These are phyloP conservation scores for Suillus paluster DNA, from an alignment of 768 basidiomycete genomes.

Conservation along the genomic window DNA sequence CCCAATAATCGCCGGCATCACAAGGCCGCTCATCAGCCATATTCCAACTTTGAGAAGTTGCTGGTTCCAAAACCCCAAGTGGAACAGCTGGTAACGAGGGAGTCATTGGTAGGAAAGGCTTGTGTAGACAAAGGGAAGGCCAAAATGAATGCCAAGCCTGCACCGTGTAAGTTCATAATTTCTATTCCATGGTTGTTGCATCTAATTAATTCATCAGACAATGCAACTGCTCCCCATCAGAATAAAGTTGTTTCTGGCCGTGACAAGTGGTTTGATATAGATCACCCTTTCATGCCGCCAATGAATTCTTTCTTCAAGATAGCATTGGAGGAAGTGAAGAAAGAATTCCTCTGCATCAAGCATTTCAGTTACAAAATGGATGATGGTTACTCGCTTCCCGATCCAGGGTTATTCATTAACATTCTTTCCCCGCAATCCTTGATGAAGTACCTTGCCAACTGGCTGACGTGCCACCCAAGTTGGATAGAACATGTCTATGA, in stretches of 20 bases:
- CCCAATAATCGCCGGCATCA: not conserved
- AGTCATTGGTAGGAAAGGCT: not conserved
- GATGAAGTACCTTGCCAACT: not conserved
- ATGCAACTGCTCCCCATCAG: not conserved
- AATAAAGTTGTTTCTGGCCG: not conserved
- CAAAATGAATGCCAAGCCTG: not conserved
- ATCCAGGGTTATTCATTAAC: not conserved
- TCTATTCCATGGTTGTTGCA: not conserved
- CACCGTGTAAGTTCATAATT: not conserved
- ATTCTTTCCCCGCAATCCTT: not conserved
- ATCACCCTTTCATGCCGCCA: not conserved
- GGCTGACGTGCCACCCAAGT: not conserved
- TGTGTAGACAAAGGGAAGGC: not conserved
- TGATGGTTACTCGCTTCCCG: not conserved
- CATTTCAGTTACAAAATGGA: not conserved
- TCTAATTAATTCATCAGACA: not conserved
- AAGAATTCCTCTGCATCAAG: not conserved
- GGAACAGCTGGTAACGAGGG: not conserved
- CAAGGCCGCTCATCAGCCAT: not conserved
- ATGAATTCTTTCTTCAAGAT: not conserved
- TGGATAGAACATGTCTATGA: not conserved
- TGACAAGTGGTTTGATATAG: conserved; percentile 4
- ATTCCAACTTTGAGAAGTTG: not conserved
- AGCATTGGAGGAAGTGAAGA: not conserved
- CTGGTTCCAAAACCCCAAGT: not conserved